phyloP scores from a whole-genome alignment of 2,329 filamentous ascomycete genomes.

The Claviceps quebecensis region DNA sequence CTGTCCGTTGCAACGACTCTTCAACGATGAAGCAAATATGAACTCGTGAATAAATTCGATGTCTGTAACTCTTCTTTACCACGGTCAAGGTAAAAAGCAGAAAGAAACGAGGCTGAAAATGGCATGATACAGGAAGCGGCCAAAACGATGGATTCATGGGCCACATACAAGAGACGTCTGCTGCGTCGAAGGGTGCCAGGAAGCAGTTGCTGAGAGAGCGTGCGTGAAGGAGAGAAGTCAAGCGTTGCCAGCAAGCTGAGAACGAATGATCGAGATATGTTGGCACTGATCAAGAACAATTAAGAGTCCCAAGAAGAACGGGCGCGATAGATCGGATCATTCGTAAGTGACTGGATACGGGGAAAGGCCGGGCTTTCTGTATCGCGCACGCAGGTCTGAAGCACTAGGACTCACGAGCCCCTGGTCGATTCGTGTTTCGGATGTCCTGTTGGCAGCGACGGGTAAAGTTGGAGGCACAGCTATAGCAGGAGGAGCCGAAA shows the following conservation, averaged over 20 bases:
- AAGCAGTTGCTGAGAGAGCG: neutral
- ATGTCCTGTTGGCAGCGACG: neutral
- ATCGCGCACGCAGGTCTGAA: neutral
- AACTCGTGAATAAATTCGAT: neutral
- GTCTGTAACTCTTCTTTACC: neutral
- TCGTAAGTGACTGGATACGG: neutral
- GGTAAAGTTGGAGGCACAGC: neutral
- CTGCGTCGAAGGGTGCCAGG: constrained; percentile 1
- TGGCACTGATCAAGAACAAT: neutral
- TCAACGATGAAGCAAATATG: neutral
- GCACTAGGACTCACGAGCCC: neutral
- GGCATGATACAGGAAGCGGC: neutral
- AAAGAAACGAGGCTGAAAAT: neutral
- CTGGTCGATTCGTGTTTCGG: constrained; percentile 5
- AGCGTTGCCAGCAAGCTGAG: constrained; percentile 2
- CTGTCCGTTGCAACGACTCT: neutral
- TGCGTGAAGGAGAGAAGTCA: neutral
- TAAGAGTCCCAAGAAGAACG: neutral
- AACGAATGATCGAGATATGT: neutral
- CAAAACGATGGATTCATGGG: neutral
- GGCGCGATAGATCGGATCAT: neutral
- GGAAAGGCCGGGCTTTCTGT: neutral
- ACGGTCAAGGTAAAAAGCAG: neutral
- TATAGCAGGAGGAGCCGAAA: neutral
- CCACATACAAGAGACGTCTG: constrained; percentile 4